Percentiles rank a stretch among this genome's conserved stretches.
Evolutionary conservation across 1,284 basidiomycete genomes (phyloP).

Genomic region (Papiliotrema flavescens): DNA sequence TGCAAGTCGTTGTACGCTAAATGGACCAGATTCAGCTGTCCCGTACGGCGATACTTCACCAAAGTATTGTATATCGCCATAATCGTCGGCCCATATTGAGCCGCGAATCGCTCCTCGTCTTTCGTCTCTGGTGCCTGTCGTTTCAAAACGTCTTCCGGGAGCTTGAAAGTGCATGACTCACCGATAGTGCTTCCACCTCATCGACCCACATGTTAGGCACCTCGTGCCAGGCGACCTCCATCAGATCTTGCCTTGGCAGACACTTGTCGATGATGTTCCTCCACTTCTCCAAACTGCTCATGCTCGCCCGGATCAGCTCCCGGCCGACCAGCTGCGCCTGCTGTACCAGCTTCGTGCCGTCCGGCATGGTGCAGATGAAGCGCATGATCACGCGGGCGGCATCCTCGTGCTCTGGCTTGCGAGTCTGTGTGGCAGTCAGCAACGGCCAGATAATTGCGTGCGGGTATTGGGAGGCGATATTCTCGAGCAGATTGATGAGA

Average conservation of each 20-base stretch:
- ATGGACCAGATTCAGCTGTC: constrained; percentile 23
- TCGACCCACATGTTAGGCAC: constrained; percentile 29
- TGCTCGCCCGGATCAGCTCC: constrained; percentile 38
- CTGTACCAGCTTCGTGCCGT: constrained; percentile 30
- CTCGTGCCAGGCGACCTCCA: constrained; percentile 36
- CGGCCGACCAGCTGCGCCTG: constrained; percentile 40
- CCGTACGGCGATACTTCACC: constrained; percentile 18
- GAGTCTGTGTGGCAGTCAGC: constrained; percentile 40
- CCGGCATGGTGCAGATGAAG: constrained; percentile 35
- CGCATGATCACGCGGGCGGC: constrained; percentile 40
- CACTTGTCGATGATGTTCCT: constrained; percentile 27
- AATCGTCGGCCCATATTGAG: constrained; percentile 24
- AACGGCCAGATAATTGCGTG: constrained; percentile 46
- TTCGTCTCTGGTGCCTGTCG: constrained; percentile 30
- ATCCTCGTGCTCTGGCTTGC: constrained; percentile 34
- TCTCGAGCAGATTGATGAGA: constrained; percentile 34
- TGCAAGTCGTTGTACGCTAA: constrained; percentile 30
- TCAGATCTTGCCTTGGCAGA: constrained; percentile 28
- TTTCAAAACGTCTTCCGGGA: not conserved
- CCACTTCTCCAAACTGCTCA: constrained; percentile 40
- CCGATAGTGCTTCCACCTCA: constrained; percentile 23
- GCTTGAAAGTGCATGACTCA: constrained; percentile 4
- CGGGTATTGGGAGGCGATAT: constrained; percentile 36
- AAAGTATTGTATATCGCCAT: constrained; percentile 20
- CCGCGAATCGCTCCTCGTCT: constrained; percentile 35